Percentiles rank a stretch among this genome's conserved stretches.
These are phyloP conservation scores for Eucalyptus tenuipes DNA, from an alignment of 345 rosid species.

Conservation along the genomic window DNA sequence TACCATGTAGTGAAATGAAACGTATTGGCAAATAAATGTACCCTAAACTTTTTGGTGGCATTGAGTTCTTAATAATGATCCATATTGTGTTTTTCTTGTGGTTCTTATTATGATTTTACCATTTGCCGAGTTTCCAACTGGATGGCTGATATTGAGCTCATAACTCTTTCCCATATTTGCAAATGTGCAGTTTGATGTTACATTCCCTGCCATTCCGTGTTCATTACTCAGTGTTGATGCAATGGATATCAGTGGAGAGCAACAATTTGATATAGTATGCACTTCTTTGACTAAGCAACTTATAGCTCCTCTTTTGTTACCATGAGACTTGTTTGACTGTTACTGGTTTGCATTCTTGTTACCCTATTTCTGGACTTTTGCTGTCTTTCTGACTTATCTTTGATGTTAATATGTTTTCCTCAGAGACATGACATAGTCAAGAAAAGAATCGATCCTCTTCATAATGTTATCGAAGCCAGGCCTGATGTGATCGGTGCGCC, in stretches of 20 bases:
- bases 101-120: background rate
- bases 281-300: background rate
- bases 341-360: background rate
- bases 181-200: constrained; percentile 49
- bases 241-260: constrained; percentile 78
- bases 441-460: constrained; percentile 45
- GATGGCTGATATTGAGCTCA: background rate
- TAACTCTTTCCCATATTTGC: background rate
- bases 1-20: background rate
- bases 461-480: constrained; percentile 40
- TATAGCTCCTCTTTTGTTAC: background rate
- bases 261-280: constrained; percentile 58
- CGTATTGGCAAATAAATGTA: background rate
- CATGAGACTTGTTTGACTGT: background rate
- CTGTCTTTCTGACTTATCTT: background rate
- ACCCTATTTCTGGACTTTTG: background rate
- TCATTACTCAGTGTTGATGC: constrained; percentile 61
- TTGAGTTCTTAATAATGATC: background rate
- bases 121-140: background rate
- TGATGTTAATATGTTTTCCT: background rate
- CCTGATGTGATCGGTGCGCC: constrained; percentile 63
- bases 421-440: constrained; percentile 64
- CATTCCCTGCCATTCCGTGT: constrained; percentile 56
- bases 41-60: background rate
- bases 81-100: background rate